phyloP scores from a whole-genome alignment of 768 basidiomycete genomes.

The Amanita inopinata region DNA sequence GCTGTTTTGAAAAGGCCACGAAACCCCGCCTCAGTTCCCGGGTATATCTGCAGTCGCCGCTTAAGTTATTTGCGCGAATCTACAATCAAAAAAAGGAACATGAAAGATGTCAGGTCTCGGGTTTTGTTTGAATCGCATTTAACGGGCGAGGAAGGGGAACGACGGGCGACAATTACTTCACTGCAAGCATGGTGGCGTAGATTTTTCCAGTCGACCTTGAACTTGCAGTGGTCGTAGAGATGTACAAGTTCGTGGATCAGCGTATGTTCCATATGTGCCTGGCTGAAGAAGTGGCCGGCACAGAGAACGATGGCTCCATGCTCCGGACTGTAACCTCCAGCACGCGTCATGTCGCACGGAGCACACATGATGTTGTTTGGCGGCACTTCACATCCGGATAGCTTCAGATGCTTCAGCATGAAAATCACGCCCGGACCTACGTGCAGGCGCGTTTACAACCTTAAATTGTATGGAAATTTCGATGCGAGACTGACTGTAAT shows the following conservation, averaged over 20 bases:
- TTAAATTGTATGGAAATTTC: constrained; percentile 10
- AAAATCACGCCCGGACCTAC: constrained; percentile 81
- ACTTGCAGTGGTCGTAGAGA: constrained; percentile 91
- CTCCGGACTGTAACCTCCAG: constrained; percentile 78
- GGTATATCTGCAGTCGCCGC: constrained; percentile 85
- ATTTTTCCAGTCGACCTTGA: constrained; percentile 89
- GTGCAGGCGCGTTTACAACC: constrained; percentile 7
- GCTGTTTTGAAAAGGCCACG: constrained; percentile 81
- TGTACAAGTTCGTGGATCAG: constrained; percentile 91
- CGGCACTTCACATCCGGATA: constrained; percentile 63
- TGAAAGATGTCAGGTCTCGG: constrained; percentile 5
- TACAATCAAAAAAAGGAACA: constrained; percentile 20
- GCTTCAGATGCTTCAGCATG: constrained; percentile 84
- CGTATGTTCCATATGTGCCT: constrained; percentile 88
- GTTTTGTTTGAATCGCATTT: not conserved
- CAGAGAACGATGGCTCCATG: constrained; percentile 79
- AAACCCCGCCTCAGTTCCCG: constrained; percentile 75
- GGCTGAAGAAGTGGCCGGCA: constrained; percentile 70
- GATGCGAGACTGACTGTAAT: constrained; percentile 45
- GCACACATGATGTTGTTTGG: constrained; percentile 70
- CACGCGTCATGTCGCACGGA: constrained; percentile 62
- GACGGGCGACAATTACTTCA: constrained; percentile 53
- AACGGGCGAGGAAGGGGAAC: constrained; percentile 2
- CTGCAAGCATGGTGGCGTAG: constrained; percentile 93
- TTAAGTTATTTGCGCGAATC: constrained; percentile 93